Evolutionary conservation across 2,329 filamentous ascomycete species (phyloP).

Genomic region (Fusarium xylarioides): DNA sequence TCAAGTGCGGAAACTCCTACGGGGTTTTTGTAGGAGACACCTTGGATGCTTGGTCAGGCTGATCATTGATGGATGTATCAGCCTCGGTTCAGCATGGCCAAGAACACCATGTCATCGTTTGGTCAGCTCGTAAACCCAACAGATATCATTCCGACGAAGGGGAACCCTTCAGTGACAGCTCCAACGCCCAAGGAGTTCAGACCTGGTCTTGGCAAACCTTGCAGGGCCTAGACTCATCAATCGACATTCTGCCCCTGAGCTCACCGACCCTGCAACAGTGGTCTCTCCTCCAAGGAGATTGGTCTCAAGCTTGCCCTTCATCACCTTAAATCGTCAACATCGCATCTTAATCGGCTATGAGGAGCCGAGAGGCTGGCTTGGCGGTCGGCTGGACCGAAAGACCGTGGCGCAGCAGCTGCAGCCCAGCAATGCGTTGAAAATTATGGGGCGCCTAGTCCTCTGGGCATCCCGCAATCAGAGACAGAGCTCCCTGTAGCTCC

Average conservation of each 20-base stretch:
- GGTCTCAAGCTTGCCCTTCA: constrained; percentile 26
- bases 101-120: constrained; percentile 10
- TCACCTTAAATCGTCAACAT: constrained; percentile 35
- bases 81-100: constrained; percentile 11
- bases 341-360: constrained; percentile 42
- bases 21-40: not conserved
- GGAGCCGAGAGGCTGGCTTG: constrained; percentile 45
- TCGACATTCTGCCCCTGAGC: constrained; percentile 14
- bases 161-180: constrained; percentile 33
- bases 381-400: constrained; percentile 43
- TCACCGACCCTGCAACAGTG: constrained; percentile 27
- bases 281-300: constrained; percentile 33
- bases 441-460: constrained; percentile 38
- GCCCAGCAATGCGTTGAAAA: constrained; percentile 41
- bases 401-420: constrained; percentile 41
- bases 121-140: constrained; percentile 10
- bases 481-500: constrained; percentile 37
- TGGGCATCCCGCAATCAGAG: constrained; percentile 39
- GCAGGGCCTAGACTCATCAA: constrained; percentile 21
- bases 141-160: constrained; percentile 20
- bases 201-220: constrained; percentile 28
- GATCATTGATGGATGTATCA: not conserved
- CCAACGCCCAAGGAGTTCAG: not conserved
- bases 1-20: constrained; percentile 1
- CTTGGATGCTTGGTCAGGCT: not conserved